phyloP scores from a whole-genome alignment of 495 filamentous ascomycete genomes.

The Neurospora terricola region DNA sequence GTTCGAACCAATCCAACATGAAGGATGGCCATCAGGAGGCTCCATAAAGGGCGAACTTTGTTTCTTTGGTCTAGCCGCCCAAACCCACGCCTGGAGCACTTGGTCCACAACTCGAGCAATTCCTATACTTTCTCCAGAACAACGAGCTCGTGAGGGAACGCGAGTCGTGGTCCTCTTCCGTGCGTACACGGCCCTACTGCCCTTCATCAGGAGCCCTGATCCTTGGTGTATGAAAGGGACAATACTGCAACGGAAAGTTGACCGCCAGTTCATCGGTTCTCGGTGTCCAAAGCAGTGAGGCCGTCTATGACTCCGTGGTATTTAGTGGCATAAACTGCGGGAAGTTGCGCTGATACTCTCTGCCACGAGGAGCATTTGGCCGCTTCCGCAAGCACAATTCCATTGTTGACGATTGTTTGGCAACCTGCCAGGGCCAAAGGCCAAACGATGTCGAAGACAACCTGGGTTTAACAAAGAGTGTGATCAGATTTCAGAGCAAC shows the following conservation, averaged over 20 bases:
- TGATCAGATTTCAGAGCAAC: constrained; percentile 13
- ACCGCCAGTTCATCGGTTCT: constrained; percentile 25
- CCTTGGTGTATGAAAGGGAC: constrained; percentile 17
- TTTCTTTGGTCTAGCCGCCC: constrained; percentile 1
- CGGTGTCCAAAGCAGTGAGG: background rate
- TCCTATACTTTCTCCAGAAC: background rate
- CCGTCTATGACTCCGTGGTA: background rate
- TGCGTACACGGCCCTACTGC: constrained; percentile 2
- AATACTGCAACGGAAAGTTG: constrained; percentile 15
- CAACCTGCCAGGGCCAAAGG: constrained; percentile 8
- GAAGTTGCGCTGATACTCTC: background rate
- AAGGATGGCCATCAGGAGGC: background rate
- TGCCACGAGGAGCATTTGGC: background rate
- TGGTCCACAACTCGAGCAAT: background rate
- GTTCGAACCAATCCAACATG: background rate
- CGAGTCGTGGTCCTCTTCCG: constrained; percentile 24
- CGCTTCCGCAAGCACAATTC: constrained; percentile 7
- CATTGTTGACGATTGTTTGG: constrained; percentile 16
- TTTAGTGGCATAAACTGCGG: background rate
- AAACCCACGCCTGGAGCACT: constrained; percentile 4
- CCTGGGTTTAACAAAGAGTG: constrained; percentile 14
- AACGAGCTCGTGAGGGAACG: constrained; percentile 9
- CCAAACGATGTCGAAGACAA: constrained; percentile 14
- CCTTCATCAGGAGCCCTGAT: constrained; percentile 16
- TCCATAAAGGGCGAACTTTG: background rate